phyloP scores from a whole-genome alignment of 1,139 yeast genomes.

The Scheffersomyces stambukii region DNA sequence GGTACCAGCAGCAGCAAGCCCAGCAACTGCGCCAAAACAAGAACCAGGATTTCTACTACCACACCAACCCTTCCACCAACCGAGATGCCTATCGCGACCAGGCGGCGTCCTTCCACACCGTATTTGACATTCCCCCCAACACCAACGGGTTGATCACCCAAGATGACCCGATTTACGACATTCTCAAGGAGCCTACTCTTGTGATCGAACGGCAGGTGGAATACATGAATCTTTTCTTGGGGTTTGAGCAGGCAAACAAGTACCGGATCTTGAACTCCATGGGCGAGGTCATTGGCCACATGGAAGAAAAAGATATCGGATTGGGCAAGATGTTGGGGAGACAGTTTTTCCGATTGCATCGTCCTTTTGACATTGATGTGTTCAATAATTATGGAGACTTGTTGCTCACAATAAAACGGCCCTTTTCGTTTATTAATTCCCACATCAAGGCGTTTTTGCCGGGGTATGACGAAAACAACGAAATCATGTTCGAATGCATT shows the following conservation, averaged over 20 bases:
- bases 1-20: constrained; percentile 17
- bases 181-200: constrained; percentile 73
- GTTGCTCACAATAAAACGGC: constrained; percentile 68
- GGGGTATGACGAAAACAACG: constrained; percentile 33
- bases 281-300: constrained; percentile 75
- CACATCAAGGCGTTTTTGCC: constrained; percentile 76
- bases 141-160: constrained; percentile 47
- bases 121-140: constrained; percentile 34
- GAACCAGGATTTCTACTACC: constrained; percentile 4
- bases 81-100: constrained; percentile 23
- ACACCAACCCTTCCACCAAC: too few relatives aligned
- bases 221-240: constrained; percentile 78
- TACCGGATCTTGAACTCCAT: constrained; percentile 69
- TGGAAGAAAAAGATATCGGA: constrained; percentile 78
- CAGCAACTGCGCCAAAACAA: constrained; percentile 10
- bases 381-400: constrained; percentile 68
- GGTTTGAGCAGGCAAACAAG: constrained; percentile 86
- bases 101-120: constrained; percentile 27
- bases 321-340: constrained; percentile 65
- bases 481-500: constrained; percentile 45
- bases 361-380: constrained; percentile 84
- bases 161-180: constrained; percentile 51
- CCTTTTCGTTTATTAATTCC: constrained; percentile 84
- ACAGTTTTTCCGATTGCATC: constrained; percentile 75
- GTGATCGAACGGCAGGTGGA: constrained; percentile 87